Evolutionary conservation across 2,329 filamentous ascomycete species (phyloP).

Genomic region (Fusarium luffae): DNA sequence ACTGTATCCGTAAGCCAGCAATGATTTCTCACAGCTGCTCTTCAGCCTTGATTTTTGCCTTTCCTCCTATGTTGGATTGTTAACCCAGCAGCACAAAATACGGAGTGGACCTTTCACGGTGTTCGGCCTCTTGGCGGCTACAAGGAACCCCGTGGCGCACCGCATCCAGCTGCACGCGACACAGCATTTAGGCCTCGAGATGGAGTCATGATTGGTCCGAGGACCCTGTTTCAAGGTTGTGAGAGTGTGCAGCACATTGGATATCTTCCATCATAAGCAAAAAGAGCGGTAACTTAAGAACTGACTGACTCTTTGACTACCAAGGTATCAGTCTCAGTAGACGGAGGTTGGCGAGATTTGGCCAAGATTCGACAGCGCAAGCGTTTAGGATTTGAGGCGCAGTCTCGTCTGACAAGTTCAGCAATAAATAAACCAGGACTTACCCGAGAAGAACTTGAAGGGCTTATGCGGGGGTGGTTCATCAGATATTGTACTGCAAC

Average conservation of each 20-base stretch:
- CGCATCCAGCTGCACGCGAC: slow-evolving; percentile 35
- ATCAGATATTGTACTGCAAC: background rate
- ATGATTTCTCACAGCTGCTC: background rate
- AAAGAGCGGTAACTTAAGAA: background rate
- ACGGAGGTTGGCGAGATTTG: background rate
- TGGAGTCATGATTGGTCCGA: slow-evolving; percentile 22
- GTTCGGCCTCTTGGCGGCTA: slow-evolving; percentile 14
- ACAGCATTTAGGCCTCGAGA: slow-evolving; percentile 14
- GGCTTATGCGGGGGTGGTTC: slow-evolving; percentile 1
- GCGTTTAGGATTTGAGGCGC: background rate
- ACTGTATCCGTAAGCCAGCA: background rate
- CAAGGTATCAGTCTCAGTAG: background rate
- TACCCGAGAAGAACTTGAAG: background rate
- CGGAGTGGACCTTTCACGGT: slow-evolving; percentile 27
- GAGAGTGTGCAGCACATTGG: slow-evolving; percentile 8
- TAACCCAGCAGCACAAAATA: slow-evolving; percentile 21
- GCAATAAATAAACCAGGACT: background rate
- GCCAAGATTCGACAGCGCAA: background rate
- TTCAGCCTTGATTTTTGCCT: background rate
- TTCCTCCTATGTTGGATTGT: slow-evolving; percentile 3
- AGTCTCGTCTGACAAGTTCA: background rate
- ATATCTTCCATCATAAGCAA: slow-evolving; percentile 1
- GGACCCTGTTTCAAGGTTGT: background rate
- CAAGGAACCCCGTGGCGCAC: slow-evolving; percentile 30
- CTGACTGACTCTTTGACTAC: background rate